Conservation (phyloP, 2,329 filamentous ascomycete genomes). For the Exophiala spinifera region DNA sequence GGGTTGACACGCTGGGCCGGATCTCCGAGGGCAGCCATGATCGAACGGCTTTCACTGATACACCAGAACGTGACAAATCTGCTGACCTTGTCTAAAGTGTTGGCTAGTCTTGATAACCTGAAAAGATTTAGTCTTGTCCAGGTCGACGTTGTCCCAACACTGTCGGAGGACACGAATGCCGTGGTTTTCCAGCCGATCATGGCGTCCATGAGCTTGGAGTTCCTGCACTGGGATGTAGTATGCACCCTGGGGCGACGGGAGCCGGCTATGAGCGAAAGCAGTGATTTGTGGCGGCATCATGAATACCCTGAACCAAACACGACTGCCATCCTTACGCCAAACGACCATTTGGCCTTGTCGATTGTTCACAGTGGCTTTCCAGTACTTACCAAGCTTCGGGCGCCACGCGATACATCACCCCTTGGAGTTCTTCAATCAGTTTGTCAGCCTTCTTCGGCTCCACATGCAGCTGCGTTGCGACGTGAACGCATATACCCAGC, state of each 20-base stretch:
- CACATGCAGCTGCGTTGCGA: constrained; percentile 43
- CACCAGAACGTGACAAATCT: constrained; percentile 54
- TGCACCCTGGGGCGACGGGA: constrained; percentile 35
- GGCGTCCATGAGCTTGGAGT: constrained; percentile 47
- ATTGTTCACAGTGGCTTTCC: constrained; percentile 45
- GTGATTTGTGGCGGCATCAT: not conserved
- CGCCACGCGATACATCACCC: constrained; percentile 44
- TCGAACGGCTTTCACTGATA: constrained; percentile 51
- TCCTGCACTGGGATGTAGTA: constrained; percentile 62
- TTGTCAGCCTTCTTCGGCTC: constrained; percentile 40
- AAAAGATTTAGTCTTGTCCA: constrained; percentile 54
- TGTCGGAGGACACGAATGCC: constrained; percentile 35
- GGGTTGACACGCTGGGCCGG: constrained; percentile 53
- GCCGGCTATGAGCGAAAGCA: not conserved
- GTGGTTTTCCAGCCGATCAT: constrained; percentile 47
- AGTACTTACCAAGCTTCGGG: constrained; percentile 39
- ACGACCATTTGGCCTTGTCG: constrained; percentile 25
- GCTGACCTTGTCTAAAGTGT: constrained; percentile 51
- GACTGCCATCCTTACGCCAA: constrained; percentile 7
- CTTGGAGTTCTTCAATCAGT: constrained; percentile 43
- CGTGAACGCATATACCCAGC: no score
- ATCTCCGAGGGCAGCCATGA: constrained; percentile 43
- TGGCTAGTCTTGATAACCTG: constrained; percentile 47
- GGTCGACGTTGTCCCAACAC: constrained; percentile 44
- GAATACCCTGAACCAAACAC: not conserved